A percentile compares a stretch with the other conserved stretches of the same genome.
phyloP scores from a whole-genome alignment of 768 basidiomycete species.

The Lactifluus volemus region DNA sequence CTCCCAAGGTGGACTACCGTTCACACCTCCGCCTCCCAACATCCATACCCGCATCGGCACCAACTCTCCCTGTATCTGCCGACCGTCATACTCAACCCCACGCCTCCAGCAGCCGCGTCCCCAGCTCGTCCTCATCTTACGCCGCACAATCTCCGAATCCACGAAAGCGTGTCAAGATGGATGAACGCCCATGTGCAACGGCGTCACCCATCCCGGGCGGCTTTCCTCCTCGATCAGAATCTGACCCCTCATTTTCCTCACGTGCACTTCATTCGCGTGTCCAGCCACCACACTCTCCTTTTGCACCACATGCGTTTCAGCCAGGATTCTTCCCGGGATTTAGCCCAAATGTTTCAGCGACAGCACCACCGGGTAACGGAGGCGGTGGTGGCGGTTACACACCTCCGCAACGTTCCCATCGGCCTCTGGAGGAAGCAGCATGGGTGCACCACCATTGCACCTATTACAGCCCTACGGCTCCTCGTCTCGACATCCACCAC shows the following conservation, averaged over 20 bases:
- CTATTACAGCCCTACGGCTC: neutral
- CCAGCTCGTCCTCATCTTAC: constrained; percentile 6
- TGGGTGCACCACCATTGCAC: neutral
- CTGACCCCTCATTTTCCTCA: neutral
- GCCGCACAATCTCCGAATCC: constrained; percentile 10
- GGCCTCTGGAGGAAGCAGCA: neutral
- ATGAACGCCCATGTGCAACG: neutral
- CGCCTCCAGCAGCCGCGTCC: constrained; percentile 16
- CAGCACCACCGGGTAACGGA: neutral
- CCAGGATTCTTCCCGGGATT: neutral
- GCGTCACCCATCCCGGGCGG: constrained; percentile 1
- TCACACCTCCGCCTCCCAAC: constrained; percentile 11
- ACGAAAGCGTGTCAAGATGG: constrained; percentile 9
- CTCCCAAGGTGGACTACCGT: constrained; percentile 21
- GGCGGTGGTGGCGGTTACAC: neutral
- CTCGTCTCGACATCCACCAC: constrained; percentile 14
- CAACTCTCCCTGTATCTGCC: constrained; percentile 24
- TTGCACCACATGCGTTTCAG: neutral
- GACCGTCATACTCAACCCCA: constrained; percentile 22
- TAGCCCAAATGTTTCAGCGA: neutral
- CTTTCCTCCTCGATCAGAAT: constrained; percentile 4
- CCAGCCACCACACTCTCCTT: neutral
- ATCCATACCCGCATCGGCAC: neutral
- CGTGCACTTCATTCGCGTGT: neutral
- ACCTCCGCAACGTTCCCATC: constrained; percentile 7